These are phyloP conservation scores for Penicillium canariense DNA, from an alignment of 495 filamentous ascomycete genomes.

Conservation along the genomic window DNA sequence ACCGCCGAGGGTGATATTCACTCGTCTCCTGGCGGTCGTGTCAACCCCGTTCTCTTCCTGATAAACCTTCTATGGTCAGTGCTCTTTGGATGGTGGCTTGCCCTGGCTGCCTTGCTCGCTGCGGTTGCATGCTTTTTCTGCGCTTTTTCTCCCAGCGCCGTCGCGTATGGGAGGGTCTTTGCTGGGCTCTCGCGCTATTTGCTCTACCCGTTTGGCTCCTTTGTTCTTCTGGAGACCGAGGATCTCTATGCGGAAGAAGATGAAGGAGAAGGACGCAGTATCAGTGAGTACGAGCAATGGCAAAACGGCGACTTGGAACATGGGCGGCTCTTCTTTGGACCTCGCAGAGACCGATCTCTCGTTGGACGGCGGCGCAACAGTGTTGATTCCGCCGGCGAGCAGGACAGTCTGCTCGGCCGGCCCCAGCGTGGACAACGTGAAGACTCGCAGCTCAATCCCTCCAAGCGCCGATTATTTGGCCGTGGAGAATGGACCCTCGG, in stretches of 20 bases:
- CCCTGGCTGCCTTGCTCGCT: slow-evolving; percentile 67
- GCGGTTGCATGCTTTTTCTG: slow-evolving; percentile 77
- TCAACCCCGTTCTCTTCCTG: slow-evolving; percentile 76
- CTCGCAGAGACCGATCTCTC: slow-evolving; percentile 71
- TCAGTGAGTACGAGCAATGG: slow-evolving; percentile 99
- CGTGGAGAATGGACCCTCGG: slow-evolving; percentile 94
- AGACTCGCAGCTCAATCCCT: slow-evolving; percentile 52
- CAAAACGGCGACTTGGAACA: slow-evolving; percentile 96
- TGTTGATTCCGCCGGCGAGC: slow-evolving; percentile 83
- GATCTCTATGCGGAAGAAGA: slow-evolving; percentile 95
- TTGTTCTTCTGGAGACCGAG: slow-evolving; percentile 87
- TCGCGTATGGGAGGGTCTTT: slow-evolving; percentile 83
- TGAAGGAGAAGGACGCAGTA: slow-evolving; percentile 97
- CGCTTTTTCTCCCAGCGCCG: slow-evolving; percentile 71
- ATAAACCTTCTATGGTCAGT: slow-evolving; percentile 91
- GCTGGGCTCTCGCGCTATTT: slow-evolving; percentile 82
- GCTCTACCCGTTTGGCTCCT: slow-evolving; percentile 95
- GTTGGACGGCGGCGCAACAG: slow-evolving; percentile 87
- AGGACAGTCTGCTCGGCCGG: slow-evolving; percentile 83
- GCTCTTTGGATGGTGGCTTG: slow-evolving; percentile 97
- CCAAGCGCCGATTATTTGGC: slow-evolving; percentile 88
- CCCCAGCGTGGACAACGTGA: slow-evolving; percentile 48
- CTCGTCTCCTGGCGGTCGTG: slow-evolving; percentile 84
- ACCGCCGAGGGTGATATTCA: slow-evolving; percentile 97
- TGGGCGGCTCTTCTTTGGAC: slow-evolving; percentile 93